These are phyloP conservation scores for Lanmaoa rubissima DNA, from an alignment of 768 basidiomycete species.

Conservation along the genomic window DNA sequence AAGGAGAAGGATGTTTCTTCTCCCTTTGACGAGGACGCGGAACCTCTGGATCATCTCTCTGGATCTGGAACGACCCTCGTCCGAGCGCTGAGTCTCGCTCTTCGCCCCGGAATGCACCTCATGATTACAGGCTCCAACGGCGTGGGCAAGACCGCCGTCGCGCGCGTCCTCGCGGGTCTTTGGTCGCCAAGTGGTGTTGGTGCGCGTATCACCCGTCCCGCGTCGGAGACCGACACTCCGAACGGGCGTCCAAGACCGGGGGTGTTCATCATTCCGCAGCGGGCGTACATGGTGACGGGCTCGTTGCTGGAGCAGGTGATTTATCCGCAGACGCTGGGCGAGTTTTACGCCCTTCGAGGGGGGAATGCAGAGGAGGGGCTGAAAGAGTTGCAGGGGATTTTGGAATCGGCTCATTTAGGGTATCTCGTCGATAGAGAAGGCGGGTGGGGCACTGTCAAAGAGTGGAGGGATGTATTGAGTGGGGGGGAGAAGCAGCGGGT, in stretches of 20 bases:
- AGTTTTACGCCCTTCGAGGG: conserved; percentile 66
- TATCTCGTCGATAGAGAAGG: conserved; percentile 89
- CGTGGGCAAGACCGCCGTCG: conserved; percentile 87
- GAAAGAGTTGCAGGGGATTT: conserved; percentile 69
- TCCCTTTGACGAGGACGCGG: conserved; percentile 14
- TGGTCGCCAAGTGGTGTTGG: conserved; percentile 65
- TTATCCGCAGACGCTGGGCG: conserved; percentile 68
- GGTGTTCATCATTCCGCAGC: conserved; percentile 87
- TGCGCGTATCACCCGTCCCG: conserved; percentile 34
- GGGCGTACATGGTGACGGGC: conserved; percentile 89
- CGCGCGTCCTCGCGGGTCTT: conserved; percentile 83
- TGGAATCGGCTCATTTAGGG: conserved; percentile 78
- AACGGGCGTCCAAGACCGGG: conserved; percentile 40
- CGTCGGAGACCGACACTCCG: conserved; percentile 22
- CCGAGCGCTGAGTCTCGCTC: conserved; percentile 59
- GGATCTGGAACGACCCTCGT: conserved; percentile 51
- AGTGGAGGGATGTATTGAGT: conserved; percentile 94
- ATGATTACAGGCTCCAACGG: conserved; percentile 95
- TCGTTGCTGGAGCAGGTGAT: conserved; percentile 91
- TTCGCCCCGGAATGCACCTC: conserved; percentile 76
- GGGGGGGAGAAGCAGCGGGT: conserved; percentile 97
- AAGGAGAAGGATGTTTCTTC: conserved; percentile 3
- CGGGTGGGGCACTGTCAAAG: conserved; percentile 85
- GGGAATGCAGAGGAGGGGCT: conserved; percentile 48
- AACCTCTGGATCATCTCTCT: conserved; percentile 15